Evolutionary conservation across 129 eudicot genomes (phyloP), one percentile per base, ranked within the genome.

Genomic region (Saposhnikovia divaricata): DNA sequence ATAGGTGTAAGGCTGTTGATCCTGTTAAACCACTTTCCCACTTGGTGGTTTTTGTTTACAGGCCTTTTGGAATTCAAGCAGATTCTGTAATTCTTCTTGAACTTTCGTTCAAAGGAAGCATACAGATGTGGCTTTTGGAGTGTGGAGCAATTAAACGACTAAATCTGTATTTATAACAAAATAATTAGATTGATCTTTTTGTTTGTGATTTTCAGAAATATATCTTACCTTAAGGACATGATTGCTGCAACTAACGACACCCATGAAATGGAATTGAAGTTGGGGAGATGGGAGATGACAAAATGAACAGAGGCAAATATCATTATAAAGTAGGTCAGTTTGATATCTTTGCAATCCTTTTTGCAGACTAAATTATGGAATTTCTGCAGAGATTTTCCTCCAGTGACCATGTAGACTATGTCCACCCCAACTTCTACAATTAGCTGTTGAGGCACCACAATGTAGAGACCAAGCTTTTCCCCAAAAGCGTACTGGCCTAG

Each of bases 351-450:
- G 82, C 90, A 86, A 10, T 76, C 43, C 0, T 68, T 4, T 9
- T 43, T 14, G 78, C 92, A 86, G 16, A 89, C 80, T 44, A 82
- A 31, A 31, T 86, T 50, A 50, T 89, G 92, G 72, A 89, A 80
- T 42, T 84, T 84, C 46, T 82, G 9, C 39, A 89, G 86, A 9
- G 90, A 89, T 69, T 27, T 82, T 5, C 92, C 92, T 6, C 92
- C 89, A 0, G 92, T 89, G 61, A 89, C 92, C 92, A 89, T 89
- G 74, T 89, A 89, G 27, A 89, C 90, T 42, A 89, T 89, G 85
- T 80, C 77, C 4, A 84, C 85, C 3, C 91, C 86, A 34, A 85
- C 91, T 70, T 88, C 87, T 25, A 88, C 89, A 0, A 88, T 42
- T 0, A 88, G 77, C 72, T 88, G 91, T 25, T 85, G 91, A 9